Conservation (phyloP, 208 protist species). For the Acanthamoeba royreba region DNA sequence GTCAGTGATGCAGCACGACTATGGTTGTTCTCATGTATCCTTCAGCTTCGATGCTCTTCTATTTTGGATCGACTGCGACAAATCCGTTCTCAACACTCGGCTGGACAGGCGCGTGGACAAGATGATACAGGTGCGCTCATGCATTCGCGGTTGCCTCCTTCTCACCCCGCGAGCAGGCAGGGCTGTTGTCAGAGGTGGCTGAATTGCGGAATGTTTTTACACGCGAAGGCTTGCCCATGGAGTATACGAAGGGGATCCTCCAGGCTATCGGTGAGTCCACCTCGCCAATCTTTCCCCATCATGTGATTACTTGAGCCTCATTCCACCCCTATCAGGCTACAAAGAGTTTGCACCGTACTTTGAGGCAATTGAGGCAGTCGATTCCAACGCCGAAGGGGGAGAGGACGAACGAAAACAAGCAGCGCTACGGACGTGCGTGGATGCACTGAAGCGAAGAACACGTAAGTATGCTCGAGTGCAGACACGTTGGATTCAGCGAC, state of each 20-base stretch:
- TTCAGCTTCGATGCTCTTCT: neutral
- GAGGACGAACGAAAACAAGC: neutral
- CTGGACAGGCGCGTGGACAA: neutral
- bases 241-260: conserved; percentile 23
- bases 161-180: neutral
- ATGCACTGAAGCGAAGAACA: neutral
- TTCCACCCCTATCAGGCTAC: neutral
- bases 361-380: neutral
- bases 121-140: conserved; percentile 1
- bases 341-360: conserved; percentile 45
- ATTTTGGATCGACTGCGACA: conserved; percentile 26
- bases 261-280: neutral
- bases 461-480: conserved; percentile 8
- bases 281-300: neutral
- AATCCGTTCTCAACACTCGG: neutral
- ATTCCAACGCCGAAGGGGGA: neutral
- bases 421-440: neutral
- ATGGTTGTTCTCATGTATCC: no score
- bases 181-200: neutral
- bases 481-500: neutral
- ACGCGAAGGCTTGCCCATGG: neutral
- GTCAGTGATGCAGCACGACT: no score
- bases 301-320: neutral
- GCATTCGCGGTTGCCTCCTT: neutral
- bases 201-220: neutral